Evolutionary conservation across 2,329 filamentous ascomycete species (phyloP).

Genomic region (Sporothrix sp.): DNA sequence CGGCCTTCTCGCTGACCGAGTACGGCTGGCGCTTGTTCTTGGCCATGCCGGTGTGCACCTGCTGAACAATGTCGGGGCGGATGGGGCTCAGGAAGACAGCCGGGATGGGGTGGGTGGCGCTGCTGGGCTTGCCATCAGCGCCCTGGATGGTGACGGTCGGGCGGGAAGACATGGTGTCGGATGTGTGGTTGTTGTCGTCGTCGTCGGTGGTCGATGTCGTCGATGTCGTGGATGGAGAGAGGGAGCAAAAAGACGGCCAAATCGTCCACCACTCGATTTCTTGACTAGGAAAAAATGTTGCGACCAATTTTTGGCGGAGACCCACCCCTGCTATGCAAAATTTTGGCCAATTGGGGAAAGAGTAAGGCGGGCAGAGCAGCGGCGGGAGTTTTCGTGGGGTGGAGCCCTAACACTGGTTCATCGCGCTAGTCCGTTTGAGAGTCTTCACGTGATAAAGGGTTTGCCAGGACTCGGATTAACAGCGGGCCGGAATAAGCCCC

Average conservation of each 20-base stretch:
- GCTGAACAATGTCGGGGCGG: conserved; percentile 98
- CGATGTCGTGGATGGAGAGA: conserved; percentile 4
- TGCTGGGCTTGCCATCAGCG: conserved; percentile 88
- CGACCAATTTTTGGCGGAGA: conserved; percentile 6
- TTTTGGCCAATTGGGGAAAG: conserved; percentile 7
- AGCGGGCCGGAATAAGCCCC: conserved; percentile 2
- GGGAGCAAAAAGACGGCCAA: not conserved
- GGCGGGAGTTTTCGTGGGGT: conserved; percentile 14
- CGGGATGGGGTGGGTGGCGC: conserved; percentile 83
- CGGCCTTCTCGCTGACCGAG: conserved; percentile 99
- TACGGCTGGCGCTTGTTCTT: conserved; percentile 99
- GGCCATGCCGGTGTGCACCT: conserved; percentile 97
- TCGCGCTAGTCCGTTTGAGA: not conserved
- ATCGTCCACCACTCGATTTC: not conserved
- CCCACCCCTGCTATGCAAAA: conserved; percentile 6
- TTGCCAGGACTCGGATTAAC: conserved; percentile 1
- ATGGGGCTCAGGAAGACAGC: conserved; percentile 96
- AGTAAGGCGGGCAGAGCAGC: not conserved
- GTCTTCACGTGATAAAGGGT: conserved; percentile 11
- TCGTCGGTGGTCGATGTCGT: not conserved
- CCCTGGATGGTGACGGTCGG: conserved; percentile 96
- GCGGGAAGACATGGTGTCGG: conserved; percentile 69
- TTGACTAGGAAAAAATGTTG: not conserved
- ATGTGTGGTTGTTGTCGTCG: conserved; percentile 7
- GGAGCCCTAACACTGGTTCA: conserved; percentile 13